Percentiles rank a stretch among this genome's conserved stretches.
These are phyloP conservation scores for Oidium heveae DNA, from an alignment of 2,329 filamentous ascomycete genomes.

Conservation along the genomic window DNA sequence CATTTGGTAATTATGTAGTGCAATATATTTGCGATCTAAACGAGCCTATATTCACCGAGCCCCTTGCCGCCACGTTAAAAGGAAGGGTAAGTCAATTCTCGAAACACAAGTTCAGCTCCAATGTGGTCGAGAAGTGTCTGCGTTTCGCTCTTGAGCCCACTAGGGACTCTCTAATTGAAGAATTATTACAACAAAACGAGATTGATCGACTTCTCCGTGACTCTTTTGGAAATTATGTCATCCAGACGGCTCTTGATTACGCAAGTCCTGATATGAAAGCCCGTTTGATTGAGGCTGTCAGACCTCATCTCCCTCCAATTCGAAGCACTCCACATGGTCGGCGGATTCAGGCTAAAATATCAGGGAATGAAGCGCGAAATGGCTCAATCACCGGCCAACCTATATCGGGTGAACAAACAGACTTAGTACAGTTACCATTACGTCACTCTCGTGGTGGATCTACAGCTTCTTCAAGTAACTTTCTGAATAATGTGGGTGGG, in stretches of 20 bases:
- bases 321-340: slow-evolving; percentile 84
- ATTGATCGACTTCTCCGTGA: slow-evolving; percentile 78
- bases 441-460: slow-evolving; percentile 14
- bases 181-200: slow-evolving; percentile 52
- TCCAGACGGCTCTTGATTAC: slow-evolving; percentile 85
- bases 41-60: slow-evolving; percentile 68
- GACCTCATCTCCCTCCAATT: slow-evolving; percentile 61
- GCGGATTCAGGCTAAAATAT: slow-evolving; percentile 75
- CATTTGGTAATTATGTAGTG: slow-evolving; percentile 95
- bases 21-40: slow-evolving; percentile 96
- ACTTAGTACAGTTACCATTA: slow-evolving; percentile 8
- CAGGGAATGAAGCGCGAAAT: slow-evolving; percentile 24
- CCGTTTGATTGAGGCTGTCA: slow-evolving; percentile 59
- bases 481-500: slow-evolving; percentile 6
- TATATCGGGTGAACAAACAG: slow-evolving; percentile 10
- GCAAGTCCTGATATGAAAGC: slow-evolving; percentile 47
- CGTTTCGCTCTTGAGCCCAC: slow-evolving; percentile 55
- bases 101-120: slow-evolving; percentile 97
- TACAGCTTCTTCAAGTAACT: slow-evolving; percentile 10
- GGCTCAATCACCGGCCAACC: slow-evolving; percentile 12
- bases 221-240: slow-evolving; percentile 90
- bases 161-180: slow-evolving; percentile 61
- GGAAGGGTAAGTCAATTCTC: slow-evolving; percentile 48
- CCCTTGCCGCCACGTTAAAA: slow-evolving; percentile 58
- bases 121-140: slow-evolving; percentile 91